Evolutionary conservation across 1,139 yeast genomes (phyloP).

Genomic region (Protomyces lactucae-debilis): DNA sequence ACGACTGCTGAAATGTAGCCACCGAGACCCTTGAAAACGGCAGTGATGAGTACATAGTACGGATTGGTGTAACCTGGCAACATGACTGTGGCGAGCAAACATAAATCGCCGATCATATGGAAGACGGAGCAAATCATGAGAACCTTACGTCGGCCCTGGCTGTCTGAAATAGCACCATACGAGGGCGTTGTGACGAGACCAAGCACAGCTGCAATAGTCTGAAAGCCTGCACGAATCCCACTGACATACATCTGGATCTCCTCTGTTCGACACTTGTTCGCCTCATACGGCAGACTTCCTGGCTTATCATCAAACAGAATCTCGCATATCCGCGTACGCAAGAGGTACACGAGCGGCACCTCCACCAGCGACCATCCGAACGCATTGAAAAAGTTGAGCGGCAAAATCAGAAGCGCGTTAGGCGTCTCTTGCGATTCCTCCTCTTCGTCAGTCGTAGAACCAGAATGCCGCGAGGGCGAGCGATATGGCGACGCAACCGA

Average conservation of each 20-base stretch:
- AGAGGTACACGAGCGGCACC: constrained; percentile 26
- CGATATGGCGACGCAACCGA: neutral
- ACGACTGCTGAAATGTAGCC: constrained; percentile 27
- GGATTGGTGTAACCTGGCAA: constrained; percentile 19
- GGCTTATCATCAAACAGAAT: constrained; percentile 18
- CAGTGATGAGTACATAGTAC: constrained; percentile 18
- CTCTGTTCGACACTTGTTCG: constrained; percentile 22
- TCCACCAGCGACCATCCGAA: constrained; percentile 28
- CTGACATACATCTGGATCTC: constrained; percentile 25
- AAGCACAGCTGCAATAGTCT: constrained; percentile 26
- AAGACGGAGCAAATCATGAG: constrained; percentile 22
- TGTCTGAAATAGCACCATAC: constrained; percentile 27
- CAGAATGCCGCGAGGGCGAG: neutral
- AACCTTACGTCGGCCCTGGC: constrained; percentile 26
- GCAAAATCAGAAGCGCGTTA: constrained; percentile 19
- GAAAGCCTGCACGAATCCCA: constrained; percentile 26
- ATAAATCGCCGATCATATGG: constrained; percentile 23
- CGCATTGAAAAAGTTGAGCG: constrained; percentile 28
- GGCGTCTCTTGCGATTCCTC: neutral
- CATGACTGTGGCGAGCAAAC: constrained; percentile 20
- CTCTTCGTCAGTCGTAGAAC: neutral
- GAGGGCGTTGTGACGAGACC: constrained; percentile 26
- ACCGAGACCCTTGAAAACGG: constrained; percentile 27
- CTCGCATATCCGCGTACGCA: constrained; percentile 26
- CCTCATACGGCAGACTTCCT: constrained; percentile 17